Evolutionary conservation across 1,284 basidiomycete species (phyloP), one percentile per base, ranked within the genome.

Genomic region (Pholiota adiposa): DNA sequence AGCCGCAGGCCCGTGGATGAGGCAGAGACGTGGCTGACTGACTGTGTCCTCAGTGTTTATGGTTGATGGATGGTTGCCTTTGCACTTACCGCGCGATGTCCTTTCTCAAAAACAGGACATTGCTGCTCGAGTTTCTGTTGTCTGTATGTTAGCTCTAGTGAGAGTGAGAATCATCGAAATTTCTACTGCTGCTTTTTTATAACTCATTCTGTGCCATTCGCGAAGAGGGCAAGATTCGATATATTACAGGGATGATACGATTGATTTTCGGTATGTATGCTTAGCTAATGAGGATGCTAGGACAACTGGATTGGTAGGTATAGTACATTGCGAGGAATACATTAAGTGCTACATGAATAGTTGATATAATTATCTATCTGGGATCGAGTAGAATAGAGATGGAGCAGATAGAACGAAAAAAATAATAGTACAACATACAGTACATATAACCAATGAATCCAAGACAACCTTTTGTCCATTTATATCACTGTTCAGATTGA

Each of bases 1-100:
- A 66, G 34, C 63, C 68, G 18, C 60, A 66, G 34, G 65, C 68
- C n/a, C 60, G 64, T 21, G 65, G 54, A 60, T 67, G 58, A 66
- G 27, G 18, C 4, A 14, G 27, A 4, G 12, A 16, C 3, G 8
- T 44, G 38, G n/a, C 0, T 27, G 11, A 3, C 9, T 25, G 8
- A 21, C 7, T 46, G 21, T 23, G 43, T 16, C 1, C 12, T 55
- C 31, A 9, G 25, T 4, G 9, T 55, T 43, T 29, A 8, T 31
- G n/a, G 36, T 41, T 49, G 34, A 31, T 19, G 46, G 27, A 43
- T 27, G 11, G 52, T 46, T 14, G 53, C 29, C 23, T 12, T 29
- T 34, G 29, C 40, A 44, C 14, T 5, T 7, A 14, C 12, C 7
- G 25, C 21, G 23, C 23, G 18, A 23, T 19, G 40, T 14, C 40